Evolutionary conservation across 2,329 filamentous ascomycete species (phyloP).

Genomic region (Massarina eburnea): DNA sequence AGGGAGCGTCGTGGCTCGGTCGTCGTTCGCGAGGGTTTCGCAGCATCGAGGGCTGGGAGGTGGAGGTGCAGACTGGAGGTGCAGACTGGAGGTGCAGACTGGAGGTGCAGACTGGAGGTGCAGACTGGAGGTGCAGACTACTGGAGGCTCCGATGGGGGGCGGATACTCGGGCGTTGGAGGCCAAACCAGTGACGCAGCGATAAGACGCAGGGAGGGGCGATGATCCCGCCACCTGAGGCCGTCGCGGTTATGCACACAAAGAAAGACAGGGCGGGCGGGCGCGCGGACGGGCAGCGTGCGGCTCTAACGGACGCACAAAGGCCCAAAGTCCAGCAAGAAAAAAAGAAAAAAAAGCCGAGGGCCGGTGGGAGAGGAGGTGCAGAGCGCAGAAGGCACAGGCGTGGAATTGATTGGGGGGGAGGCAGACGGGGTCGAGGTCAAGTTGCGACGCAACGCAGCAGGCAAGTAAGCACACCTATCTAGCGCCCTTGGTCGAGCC

Average conservation of each 20-base stretch:
- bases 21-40: not conserved
- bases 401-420: conserved; percentile 20
- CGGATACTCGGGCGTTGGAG: conserved; percentile 34
- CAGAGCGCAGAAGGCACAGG: conserved; percentile 15
- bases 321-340: conserved; percentile 17
- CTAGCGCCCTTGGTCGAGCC: conserved; percentile 26
- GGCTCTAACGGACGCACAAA: conserved; percentile 27
- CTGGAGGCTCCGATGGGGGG: not conserved
- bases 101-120: conserved; percentile 13
- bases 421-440: conserved; percentile 14
- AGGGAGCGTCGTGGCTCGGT: not conserved
- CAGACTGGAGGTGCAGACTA: conserved; percentile 8
- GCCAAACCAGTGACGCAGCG: conserved; percentile 29
- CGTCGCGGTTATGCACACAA: conserved; percentile 26
- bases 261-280: conserved; percentile 13
- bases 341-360: not conserved
- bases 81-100: conserved; percentile 9
- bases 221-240: conserved; percentile 26
- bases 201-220: conserved; percentile 28
- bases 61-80: not conserved
- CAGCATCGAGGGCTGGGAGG: conserved; percentile 5
- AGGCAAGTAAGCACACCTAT: conserved; percentile 27
- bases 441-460: conserved; percentile 31
- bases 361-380: conserved; percentile 18
- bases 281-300: conserved; percentile 30